A percentile compares a stretch with the other conserved stretches of the same genome.
Evolutionary conservation across 441 rosid genomes (phyloP).

Genomic region (Kokia cookei): DNA sequence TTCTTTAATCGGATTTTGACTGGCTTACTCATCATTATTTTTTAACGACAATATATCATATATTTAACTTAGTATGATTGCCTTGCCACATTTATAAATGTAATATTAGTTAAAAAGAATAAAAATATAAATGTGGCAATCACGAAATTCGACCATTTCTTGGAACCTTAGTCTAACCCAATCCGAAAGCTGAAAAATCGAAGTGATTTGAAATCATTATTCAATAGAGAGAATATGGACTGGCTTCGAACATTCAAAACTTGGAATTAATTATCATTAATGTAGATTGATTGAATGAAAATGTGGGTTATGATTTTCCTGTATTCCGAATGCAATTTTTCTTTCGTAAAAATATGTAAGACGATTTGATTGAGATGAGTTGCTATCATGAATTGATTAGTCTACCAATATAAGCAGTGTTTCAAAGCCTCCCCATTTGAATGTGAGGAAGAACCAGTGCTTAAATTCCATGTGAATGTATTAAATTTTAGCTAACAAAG

Average conservation of each 20-base stretch:
- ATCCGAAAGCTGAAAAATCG: not conserved
- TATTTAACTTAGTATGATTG: too few relatives aligned
- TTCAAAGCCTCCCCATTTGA: not conserved
- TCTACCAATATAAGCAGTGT: not conserved
- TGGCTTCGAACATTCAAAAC: not conserved
- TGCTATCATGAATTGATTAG: not conserved
- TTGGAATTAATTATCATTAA: not conserved
- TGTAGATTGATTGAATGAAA: not conserved
- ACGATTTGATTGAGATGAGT: not conserved
- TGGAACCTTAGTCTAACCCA: not conserved
- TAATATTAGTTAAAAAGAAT: not conserved
- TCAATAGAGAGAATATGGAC: not conserved
- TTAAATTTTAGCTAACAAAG: conserved; percentile 4
- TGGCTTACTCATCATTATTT: too few relatives aligned
- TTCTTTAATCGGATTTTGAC: too few relatives aligned
- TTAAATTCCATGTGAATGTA: not conserved
- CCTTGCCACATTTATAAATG: too few relatives aligned
- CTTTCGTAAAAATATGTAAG: not conserved
- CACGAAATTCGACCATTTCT: not conserved
- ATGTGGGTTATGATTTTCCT: not conserved
- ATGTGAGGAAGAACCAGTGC: not conserved
- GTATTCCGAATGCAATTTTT: not conserved
- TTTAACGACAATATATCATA: too few relatives aligned
- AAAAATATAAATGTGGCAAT: not conserved
- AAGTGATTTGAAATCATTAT: not conserved